phyloP scores from a whole-genome alignment of 768 basidiomycete genomes.

The Boletus tomentosulus region DNA sequence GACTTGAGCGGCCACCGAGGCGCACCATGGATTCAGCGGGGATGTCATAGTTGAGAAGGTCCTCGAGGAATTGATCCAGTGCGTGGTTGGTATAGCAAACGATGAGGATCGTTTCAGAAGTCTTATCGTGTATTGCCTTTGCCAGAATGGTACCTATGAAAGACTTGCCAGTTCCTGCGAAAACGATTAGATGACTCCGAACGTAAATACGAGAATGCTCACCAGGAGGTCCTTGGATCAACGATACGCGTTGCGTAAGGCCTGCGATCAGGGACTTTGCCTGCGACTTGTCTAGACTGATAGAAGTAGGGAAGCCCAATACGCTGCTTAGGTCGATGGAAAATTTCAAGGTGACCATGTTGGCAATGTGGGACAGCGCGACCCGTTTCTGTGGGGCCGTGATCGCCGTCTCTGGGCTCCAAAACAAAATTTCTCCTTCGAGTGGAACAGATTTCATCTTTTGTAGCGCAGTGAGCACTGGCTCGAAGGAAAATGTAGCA shows the following conservation, averaged over 20 bases:
- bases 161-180: constrained; percentile 65
- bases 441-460: constrained; percentile 42
- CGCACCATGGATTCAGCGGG: constrained; percentile 49
- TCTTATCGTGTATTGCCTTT: constrained; percentile 49
- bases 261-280: constrained; percentile 42
- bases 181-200: background rate
- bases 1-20: constrained; percentile 51
- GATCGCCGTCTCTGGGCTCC: constrained; percentile 32
- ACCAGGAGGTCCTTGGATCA: constrained; percentile 75
- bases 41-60: constrained; percentile 55
- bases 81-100: constrained; percentile 75
- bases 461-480: constrained; percentile 53
- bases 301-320: constrained; percentile 32
- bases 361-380: constrained; percentile 19
- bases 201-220: background rate
- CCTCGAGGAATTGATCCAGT: constrained; percentile 61
- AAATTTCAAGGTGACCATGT: constrained; percentile 27
- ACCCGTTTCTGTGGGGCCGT: background rate
- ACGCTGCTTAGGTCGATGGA: constrained; percentile 36
- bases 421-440: constrained; percentile 47
- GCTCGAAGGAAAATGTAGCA: constrained; percentile 58
- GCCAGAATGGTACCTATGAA: constrained; percentile 65
- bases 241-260: constrained; percentile 49
- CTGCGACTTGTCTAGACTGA: constrained; percentile 52
- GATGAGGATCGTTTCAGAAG: constrained; percentile 49